Percentiles rank a stretch among this genome's conserved stretches.
Evolutionary conservation across 306 rosid species (phyloP).

Genomic region (Lagenaria siceraria): DNA sequence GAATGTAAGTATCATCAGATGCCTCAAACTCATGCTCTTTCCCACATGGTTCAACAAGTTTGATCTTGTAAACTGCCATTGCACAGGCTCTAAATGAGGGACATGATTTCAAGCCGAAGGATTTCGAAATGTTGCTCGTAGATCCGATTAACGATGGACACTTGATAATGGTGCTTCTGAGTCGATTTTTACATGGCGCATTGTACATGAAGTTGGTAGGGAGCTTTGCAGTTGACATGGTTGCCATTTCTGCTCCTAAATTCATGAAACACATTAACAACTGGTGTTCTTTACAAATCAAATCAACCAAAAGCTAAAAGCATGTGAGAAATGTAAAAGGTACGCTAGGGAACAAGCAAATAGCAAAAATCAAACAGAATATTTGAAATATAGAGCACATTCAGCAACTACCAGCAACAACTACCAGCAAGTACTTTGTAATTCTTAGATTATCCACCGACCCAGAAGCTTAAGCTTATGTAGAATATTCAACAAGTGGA

Average conservation of each 20-base stretch:
- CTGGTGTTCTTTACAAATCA: background rate
- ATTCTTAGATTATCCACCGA: too few species aligned
- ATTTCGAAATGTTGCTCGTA: conserved; percentile 28
- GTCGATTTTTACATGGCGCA: conserved; percentile 8
- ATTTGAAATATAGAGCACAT: background rate
- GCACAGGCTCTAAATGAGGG: conserved; percentile 32
- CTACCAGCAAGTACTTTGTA: too few species aligned
- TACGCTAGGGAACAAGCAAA: background rate
- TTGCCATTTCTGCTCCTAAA: conserved; percentile 38
- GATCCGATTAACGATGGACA: conserved; percentile 37
- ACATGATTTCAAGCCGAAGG: conserved; percentile 53
- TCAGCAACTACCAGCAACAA: background rate
- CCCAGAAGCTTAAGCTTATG: too few species aligned
- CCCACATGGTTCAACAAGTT: conserved; percentile 54
- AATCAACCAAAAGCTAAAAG: background rate
- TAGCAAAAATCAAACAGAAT: background rate
- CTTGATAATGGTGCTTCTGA: conserved; percentile 22
- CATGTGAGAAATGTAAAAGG: background rate
- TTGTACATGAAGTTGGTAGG: conserved; percentile 30
- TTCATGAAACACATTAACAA: conserved; percentile 11
- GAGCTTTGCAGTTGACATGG: conserved; percentile 36
- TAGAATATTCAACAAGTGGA: too few species aligned
- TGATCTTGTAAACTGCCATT: conserved; percentile 63
- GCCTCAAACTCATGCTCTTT: conserved; percentile 58
- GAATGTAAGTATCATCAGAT: conserved; percentile 50